Evolutionary conservation across 2,329 filamentous ascomycete genomes (phyloP).

Genomic region (Nemania sp.): DNA sequence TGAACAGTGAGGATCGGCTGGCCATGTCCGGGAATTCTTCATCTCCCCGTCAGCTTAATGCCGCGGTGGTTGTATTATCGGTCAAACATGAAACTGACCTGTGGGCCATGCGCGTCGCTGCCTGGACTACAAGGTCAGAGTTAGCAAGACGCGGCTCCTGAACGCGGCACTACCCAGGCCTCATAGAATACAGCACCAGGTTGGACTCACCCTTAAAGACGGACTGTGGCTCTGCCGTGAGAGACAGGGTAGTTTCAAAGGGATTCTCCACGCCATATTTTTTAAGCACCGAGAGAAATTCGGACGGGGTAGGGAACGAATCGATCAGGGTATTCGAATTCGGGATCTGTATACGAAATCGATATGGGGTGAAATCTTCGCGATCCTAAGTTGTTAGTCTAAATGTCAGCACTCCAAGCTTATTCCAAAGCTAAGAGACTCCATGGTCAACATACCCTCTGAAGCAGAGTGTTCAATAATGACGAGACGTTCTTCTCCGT

Average conservation of each 20-base stretch:
- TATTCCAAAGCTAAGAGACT: not conserved
- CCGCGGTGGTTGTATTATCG: not conserved
- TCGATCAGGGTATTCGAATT: conserved; percentile 58
- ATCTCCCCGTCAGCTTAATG: conserved; percentile 5
- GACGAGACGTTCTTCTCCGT: conserved; percentile 88
- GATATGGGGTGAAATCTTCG: conserved; percentile 65
- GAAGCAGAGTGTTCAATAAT: conserved; percentile 82
- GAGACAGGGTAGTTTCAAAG: conserved; percentile 59
- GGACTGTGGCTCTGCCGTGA: conserved; percentile 77
- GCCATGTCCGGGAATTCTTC: conserved; percentile 79
- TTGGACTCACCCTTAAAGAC: conserved; percentile 56
- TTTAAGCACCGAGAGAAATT: conserved; percentile 58
- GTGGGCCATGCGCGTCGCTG: conserved; percentile 86
- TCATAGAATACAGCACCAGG: not conserved
- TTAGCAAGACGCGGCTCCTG: not conserved
- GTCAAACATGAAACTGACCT: conserved; percentile 45
- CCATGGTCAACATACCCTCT: conserved; percentile 59
- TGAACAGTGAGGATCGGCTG: conserved; percentile 67
- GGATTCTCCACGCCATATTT: conserved; percentile 62
- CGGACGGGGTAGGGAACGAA: conserved; percentile 54
- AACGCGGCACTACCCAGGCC: not conserved
- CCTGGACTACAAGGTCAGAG: conserved; percentile 72
- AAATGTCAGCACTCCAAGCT: conserved; percentile 9
- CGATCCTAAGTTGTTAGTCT: conserved; percentile 45
- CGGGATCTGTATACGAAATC: conserved; percentile 64